Base-by-base conservation (phyloP, 192 early-diverging fungal species). In the Jimgerdemannia flammicorona region DNA sequence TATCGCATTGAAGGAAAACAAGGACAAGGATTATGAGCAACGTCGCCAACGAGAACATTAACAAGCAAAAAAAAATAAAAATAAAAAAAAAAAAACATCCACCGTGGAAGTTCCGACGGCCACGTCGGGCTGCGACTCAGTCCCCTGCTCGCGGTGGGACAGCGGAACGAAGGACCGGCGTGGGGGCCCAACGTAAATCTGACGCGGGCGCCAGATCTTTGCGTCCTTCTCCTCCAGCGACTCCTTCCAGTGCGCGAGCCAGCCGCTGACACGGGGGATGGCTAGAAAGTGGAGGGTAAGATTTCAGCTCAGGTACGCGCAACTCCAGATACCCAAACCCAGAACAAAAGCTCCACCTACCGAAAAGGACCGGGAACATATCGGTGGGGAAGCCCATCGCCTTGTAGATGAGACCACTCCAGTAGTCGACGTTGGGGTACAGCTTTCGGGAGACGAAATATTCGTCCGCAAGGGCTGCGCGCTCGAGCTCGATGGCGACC, bases 301-400 rank as follows among this genome's bases (percentile, higher is more conserved):
- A 29, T 29, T 29, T 29, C 29, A 29, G 29, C 29, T 29, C 29
- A 29, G 29, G 29, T 29, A 29, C 29, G 29, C 29, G 29, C 29
- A 29, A 29, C 29, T 29, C 29, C 29, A 29, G 29, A 29, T 29
- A 29, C 29, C 29, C 29, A 29, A 29, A 29, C 29, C 29, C 29
- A 29, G 29, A 29, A 29, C 29, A 29, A 59, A 59, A 59, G 6
- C 49, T 59, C 49, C 49, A 80, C 76, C 85, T 87, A 70, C 85
- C 85, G 79, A 91, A 89, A 40, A 91, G 83, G 2, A 92, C 91
- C 29, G 91, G 91, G 84, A 92, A 92, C 80, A 91, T 89, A 72
- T 92, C 91, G 72, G 87, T 86, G 40, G 91, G 91, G 78, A 92
- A 92, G 4, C 90, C 91, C 86, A 92, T 89, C 14, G 85, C 84